These are phyloP conservation scores for Eutrema japonicum DNA, from an alignment of 345 rosid genomes.

Conservation along the genomic window DNA sequence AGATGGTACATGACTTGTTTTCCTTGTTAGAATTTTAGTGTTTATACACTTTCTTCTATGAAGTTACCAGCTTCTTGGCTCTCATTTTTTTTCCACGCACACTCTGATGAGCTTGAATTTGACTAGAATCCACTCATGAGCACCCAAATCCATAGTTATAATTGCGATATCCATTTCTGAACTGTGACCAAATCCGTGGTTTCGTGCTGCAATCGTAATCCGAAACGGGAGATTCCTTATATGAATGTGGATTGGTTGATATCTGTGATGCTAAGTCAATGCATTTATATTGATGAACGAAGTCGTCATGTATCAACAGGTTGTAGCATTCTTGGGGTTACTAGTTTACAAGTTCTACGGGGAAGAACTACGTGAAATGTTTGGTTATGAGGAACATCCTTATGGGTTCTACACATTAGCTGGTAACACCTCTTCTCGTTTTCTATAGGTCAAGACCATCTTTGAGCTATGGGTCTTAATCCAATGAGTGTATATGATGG, in stretches of 20 bases:
- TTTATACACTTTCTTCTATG: not conserved
- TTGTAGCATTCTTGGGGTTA: conserved; percentile 91
- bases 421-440: conserved; percentile 51
- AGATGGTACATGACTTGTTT: conserved; percentile 65
- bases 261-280: conserved; percentile 12
- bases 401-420: conserved; percentile 96
- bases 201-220: conserved; percentile 1
- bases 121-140: conserved; percentile 1
- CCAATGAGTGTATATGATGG: not conserved
- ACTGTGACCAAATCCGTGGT: not conserved
- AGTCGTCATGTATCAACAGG: conserved; percentile 52
- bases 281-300: conserved; percentile 6
- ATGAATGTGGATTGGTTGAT: not conserved
- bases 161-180: not conserved
- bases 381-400: conserved; percentile 98
- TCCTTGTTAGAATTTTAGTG: not conserved
- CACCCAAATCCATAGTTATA: not conserved
- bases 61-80: not conserved
- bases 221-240: not conserved
- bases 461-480: conserved; percentile 16
- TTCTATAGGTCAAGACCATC: conserved; percentile 8
- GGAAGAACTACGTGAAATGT: conserved; percentile 94
- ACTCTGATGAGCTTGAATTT: not conserved
- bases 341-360: conserved; percentile 96
- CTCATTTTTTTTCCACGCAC: not conserved